Conservation (phyloP, 768 basidiomycete species). For the Hygrophoropsis aurantiaca region DNA sequence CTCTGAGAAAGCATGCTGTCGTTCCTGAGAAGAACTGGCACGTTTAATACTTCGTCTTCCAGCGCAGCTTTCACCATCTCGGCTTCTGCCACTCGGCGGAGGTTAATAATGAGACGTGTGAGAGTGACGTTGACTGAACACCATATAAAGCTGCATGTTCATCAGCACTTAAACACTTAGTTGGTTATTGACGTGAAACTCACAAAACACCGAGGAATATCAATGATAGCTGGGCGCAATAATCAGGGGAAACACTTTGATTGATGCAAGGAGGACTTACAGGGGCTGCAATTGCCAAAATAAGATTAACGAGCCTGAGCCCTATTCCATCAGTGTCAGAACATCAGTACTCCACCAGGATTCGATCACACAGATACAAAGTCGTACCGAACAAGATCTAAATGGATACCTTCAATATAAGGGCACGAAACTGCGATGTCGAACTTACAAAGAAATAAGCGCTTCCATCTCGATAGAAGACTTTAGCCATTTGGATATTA, state of each 20-base stretch:
- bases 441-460: slow-evolving; percentile 25
- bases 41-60: not conserved
- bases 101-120: slow-evolving; percentile 32
- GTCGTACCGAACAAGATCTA: slow-evolving; percentile 25
- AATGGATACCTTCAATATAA: not conserved
- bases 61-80: not conserved
- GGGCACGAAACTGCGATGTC: not conserved
- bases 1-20: not conserved
- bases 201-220: slow-evolving; percentile 20
- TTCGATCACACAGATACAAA: not conserved
- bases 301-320: slow-evolving; percentile 20
- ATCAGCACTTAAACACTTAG: not conserved
- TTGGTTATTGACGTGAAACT: slow-evolving; percentile 1
- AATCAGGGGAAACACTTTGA: not conserved
- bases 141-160: slow-evolving; percentile 33
- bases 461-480: slow-evolving; percentile 29
- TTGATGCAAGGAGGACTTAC: slow-evolving; percentile 13
- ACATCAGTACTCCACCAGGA: too few species aligned
- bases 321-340: slow-evolving; percentile 7
- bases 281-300: slow-evolving; percentile 19
- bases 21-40: slow-evolving; percentile 2
- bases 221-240: slow-evolving; percentile 14
- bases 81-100: slow-evolving; percentile 19
- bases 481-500: slow-evolving; percentile 14
- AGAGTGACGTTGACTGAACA: slow-evolving; percentile 31